A percentile compares a stretch with the other conserved stretches of the same genome.
Evolutionary conservation across 495 filamentous ascomycete species (phyloP).

Genomic region (Talaromyces nanjingensis): DNA sequence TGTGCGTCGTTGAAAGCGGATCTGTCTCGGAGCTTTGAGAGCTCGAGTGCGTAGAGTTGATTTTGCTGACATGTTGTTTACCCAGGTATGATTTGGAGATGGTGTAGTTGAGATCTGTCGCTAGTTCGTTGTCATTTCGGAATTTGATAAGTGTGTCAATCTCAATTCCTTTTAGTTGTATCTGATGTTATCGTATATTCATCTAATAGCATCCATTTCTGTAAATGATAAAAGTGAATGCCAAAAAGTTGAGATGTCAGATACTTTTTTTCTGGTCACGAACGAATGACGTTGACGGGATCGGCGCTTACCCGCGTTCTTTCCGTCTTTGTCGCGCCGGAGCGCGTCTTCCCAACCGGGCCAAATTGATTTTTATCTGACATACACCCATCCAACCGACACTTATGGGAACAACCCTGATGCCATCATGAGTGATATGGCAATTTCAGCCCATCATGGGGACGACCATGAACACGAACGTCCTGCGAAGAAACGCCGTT

Average conservation of each 20-base stretch:
- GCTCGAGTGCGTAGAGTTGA: neutral
- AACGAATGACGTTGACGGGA: slow-evolving; percentile 26
- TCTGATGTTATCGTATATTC: neutral
- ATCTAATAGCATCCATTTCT: neutral
- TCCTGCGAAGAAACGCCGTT: slow-evolving; percentile 73
- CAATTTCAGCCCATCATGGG: neutral
- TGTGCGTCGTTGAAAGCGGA: neutral
- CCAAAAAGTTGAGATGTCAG: neutral
- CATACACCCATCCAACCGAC: slow-evolving; percentile 13
- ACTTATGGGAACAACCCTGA: slow-evolving; percentile 20
- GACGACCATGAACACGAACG: slow-evolving; percentile 39
- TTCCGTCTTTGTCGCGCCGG: slow-evolving; percentile 19
- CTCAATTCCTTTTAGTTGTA: neutral
- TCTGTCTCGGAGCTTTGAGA: neutral
- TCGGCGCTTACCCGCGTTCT: slow-evolving; percentile 10
- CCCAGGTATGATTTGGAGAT: neutral
- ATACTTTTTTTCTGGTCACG: neutral
- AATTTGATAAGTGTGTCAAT: neutral
- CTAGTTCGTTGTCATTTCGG: neutral
- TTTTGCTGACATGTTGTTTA: slow-evolving; percentile 4
- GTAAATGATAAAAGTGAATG: neutral
- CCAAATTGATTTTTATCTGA: slow-evolving; percentile 6
- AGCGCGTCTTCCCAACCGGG: slow-evolving; percentile 33
- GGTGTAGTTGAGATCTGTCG: neutral
- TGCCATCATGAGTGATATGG: slow-evolving; percentile 15